Percentiles rank a stretch among this genome's conserved stretches.
Conservation (phyloP, 768 basidiomycete genomes). For the Epithele typhae region DNA sequence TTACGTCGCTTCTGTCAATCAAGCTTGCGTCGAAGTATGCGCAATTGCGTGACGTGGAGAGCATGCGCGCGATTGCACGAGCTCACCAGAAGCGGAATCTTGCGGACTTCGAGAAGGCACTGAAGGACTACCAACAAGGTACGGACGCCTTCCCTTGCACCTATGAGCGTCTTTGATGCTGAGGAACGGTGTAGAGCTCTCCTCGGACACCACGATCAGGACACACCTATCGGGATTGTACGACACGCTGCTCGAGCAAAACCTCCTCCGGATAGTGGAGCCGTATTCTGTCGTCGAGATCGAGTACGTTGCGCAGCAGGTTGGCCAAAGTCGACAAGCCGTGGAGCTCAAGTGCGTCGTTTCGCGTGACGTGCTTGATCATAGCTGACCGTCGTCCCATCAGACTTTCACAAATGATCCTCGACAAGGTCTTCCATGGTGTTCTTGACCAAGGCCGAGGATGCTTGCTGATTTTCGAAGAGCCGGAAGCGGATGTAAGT, state of each 20-base stretch:
- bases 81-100: conserved; percentile 93
- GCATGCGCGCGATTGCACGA: conserved; percentile 90
- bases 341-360: conserved; percentile 87
- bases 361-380: background rate
- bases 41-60: conserved; percentile 84
- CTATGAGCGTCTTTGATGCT: background rate
- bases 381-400: background rate
- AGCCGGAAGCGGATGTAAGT: conserved; percentile 80
- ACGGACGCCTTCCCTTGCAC: conserved; percentile 15
- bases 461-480: conserved; percentile 86
- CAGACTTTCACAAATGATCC: conserved; percentile 96
- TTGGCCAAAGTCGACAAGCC: conserved; percentile 81
- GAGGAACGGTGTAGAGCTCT: conserved; percentile 59
- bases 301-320: conserved; percentile 78
- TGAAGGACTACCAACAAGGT: conserved; percentile 85
- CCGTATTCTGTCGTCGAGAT: conserved; percentile 94
- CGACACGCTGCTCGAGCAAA: conserved; percentile 95
- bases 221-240: conserved; percentile 92
- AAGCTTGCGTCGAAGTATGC: conserved; percentile 89
- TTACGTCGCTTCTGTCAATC: conserved; percentile 77
- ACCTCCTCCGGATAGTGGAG: conserved; percentile 91
- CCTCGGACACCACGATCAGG: conserved; percentile 92
- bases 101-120: conserved; percentile 81
- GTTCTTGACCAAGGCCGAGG: conserved; percentile 96
- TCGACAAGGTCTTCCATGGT: conserved; percentile 91